These are phyloP conservation scores for Alternaria longipes DNA, from an alignment of 2,329 filamentous ascomycete genomes.

Conservation along the genomic window DNA sequence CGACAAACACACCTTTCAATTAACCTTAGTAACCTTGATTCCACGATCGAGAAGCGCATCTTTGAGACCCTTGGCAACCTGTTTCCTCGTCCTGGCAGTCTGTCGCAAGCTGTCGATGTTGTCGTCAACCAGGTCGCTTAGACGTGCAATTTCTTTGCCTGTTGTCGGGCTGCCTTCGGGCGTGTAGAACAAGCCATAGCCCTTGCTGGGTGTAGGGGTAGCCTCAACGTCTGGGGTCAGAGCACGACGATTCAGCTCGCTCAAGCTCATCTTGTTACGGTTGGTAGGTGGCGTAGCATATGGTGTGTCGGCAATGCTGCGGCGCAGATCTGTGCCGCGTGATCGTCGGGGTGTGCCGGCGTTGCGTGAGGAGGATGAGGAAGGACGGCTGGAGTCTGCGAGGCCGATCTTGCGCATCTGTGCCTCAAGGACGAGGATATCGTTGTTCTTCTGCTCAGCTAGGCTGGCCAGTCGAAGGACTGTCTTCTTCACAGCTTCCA, in stretches of 20 bases:
- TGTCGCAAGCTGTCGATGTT: constrained; percentile 51
- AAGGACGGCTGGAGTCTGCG: constrained; percentile 31
- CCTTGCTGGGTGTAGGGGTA: constrained; percentile 37
- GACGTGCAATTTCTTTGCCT: constrained; percentile 42
- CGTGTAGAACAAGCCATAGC: constrained; percentile 49
- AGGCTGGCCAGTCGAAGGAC: constrained; percentile 92
- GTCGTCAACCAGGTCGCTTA: constrained; percentile 53
- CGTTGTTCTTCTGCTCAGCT: constrained; percentile 88
- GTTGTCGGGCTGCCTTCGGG: constrained; percentile 38
- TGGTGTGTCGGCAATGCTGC: constrained; percentile 37
- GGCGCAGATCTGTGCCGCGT: constrained; percentile 25
- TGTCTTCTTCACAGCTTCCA: constrained; percentile 90
- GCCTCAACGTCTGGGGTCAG: constrained; percentile 43
- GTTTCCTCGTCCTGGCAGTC: constrained; percentile 48
- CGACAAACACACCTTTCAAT: constrained; percentile 6
- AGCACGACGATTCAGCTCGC: constrained; percentile 40
- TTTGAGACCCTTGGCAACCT: constrained; percentile 52
- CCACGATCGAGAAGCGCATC: constrained; percentile 48
- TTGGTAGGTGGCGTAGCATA: constrained; percentile 51
- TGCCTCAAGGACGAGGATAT: constrained; percentile 88
- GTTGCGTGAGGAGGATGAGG: constrained; percentile 32
- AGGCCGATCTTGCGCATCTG: constrained; percentile 76
- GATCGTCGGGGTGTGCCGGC: constrained; percentile 30
- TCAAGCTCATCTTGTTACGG: constrained; percentile 44
- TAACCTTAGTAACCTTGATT: constrained; percentile 38